Base-by-base conservation (phyloP, 192 early-diverging fungal species). In the Coemansia javaensis region DNA sequence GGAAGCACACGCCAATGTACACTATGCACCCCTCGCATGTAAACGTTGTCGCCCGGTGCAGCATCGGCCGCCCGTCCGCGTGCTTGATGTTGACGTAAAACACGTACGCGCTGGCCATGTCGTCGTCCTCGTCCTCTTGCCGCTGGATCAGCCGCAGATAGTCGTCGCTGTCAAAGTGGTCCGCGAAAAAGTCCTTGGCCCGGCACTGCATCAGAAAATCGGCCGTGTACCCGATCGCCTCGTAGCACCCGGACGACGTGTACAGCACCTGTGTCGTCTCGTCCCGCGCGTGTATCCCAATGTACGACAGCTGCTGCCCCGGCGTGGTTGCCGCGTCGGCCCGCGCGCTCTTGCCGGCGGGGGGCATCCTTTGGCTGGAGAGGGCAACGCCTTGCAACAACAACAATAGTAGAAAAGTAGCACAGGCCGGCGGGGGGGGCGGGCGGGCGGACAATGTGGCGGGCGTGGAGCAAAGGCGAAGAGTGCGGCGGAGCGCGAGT, bases 221-320 rank as follows among this genome's bases (percentile, higher is more conserved):
- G 10, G 63, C 54, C n/a, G 63, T 53, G 32, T 47, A 52, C 5
- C 63, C 63, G 40, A 58, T 57, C 7, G 55, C 44, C 38, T 65
- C 54, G 10, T 44, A 49, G 21, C 48, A 52, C 14, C 63, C 63
- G 9, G 63, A 57, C 4, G 63, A 65, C 7, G 55, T 53, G 35
- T 65, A 65, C 10, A 65, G 55, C 30, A 65, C 31, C 22, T 57
- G 48, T 4, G 63, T 57, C 20, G 25, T 32, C 21, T 45, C 45
- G 40, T 65, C 55, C 2, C 63, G 54, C 16, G 54, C 35, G 39
- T 65, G 63, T 6, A 65, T 65, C 8, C 49, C 63, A 7, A 65
- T 46, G 32, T 53, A 65, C 31, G 63, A 53, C 2, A 55, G 63
- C 30, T 55, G 18, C 39, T 49, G 47, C 4, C n/a, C n/a, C n/a